Evolutionary conservation across 805 yeast species (phyloP).

Genomic region (Lachancea quebecensis): DNA sequence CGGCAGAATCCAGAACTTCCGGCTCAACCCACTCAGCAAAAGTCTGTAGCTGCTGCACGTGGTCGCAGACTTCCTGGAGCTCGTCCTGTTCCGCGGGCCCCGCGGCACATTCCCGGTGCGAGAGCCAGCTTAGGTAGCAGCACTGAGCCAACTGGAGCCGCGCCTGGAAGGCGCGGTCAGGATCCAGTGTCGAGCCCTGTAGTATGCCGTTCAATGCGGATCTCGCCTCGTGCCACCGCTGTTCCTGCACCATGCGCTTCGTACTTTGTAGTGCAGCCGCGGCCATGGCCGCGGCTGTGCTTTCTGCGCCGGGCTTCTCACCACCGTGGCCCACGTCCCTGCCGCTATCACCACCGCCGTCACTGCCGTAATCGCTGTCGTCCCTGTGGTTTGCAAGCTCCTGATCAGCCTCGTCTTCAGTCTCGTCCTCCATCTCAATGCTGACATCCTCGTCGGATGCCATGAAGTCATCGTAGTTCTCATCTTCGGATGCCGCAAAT

Average conservation of each 20-base stretch:
- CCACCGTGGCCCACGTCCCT: too few relatives aligned
- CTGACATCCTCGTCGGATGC: conserved; percentile 28
- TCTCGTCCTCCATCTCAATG: conserved; percentile 23
- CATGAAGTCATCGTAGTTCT: conserved; percentile 28
- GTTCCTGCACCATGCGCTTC: not conserved
- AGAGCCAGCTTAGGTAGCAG: too few relatives aligned
- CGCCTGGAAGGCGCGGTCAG: too few relatives aligned
- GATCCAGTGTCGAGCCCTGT: not conserved
- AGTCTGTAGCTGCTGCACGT: not conserved
- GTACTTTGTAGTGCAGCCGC: too few relatives aligned
- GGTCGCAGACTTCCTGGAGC: not conserved
- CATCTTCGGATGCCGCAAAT: conserved; percentile 6
- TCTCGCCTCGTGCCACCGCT: not conserved
- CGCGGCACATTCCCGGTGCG: too few relatives aligned
- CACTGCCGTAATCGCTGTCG: too few relatives aligned
- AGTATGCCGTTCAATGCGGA: not conserved
- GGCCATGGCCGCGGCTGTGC: too few relatives aligned
- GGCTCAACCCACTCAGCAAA: not conserved
- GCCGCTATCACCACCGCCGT: too few relatives aligned
- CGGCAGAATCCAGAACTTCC: not conserved
- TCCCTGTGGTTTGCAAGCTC: not conserved
- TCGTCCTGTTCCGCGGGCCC: too few relatives aligned
- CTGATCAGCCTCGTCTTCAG: not conserved
- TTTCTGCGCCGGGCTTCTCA: too few relatives aligned
- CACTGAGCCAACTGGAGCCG: too few relatives aligned